Evolutionary conservation across 2,329 filamentous ascomycete genomes (phyloP), one percentile per base, ranked within the genome.

Genomic region (Arthrobotrys pseudoclavata): DNA sequence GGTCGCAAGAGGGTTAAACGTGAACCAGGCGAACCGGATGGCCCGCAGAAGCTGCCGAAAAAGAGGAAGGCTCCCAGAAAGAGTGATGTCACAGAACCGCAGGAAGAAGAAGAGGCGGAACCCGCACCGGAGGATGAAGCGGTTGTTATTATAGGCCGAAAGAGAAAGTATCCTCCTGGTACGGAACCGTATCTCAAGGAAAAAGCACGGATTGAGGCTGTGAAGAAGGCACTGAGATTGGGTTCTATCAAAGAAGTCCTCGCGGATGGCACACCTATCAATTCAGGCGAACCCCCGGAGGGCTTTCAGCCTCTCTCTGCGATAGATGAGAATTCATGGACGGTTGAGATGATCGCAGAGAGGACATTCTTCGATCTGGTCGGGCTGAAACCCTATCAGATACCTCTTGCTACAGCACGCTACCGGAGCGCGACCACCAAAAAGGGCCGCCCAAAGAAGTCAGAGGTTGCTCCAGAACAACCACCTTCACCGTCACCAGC

Each of bases 171-270:
- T 24, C 72, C 72, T 37, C 72, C 72, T n/a, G 72, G 72, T 26
- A 76, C 72, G 3, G 72, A 76, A 22, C 72, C 72, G 20, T 76
- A 76, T 26, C 61, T 76, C 7, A 76, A 76, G 31, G 72, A 70
- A 15, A 31, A 34, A 10, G 60, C 72, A 10, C 72, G 72, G 10
- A 52, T 70, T 7, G 72, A 76, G 22, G 72, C 72, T 4, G 72
- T 76, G 20, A 76, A 76, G 61, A 76, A 76, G 22, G 72, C 72
- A 2, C 45, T 76, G 24, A 68, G 60, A 37, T 47, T 70, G 18
- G 66, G 66, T 15, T 76, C 72, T n/a, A 76, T 76, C 22, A 70
- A 67, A 18, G 72, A 76, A 69, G 37, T 57, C 13, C 64, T 66
- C 20, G 57, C 66, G 4, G 72, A 76, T 52, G 72, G 72, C 9